Conservation (phyloP, 306 rosid species). For the Hippophae rhamnoides region DNA sequence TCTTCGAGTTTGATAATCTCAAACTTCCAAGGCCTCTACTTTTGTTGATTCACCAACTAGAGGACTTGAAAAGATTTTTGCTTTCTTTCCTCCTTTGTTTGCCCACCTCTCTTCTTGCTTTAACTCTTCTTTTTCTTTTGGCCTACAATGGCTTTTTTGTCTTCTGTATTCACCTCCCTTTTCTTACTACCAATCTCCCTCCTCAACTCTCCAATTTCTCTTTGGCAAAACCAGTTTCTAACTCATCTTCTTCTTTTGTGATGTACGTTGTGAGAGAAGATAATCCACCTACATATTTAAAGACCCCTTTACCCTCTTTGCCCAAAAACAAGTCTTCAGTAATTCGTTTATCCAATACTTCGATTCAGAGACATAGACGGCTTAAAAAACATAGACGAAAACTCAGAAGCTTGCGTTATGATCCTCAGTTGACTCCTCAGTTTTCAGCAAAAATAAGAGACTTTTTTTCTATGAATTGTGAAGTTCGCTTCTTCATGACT, state of each 20-base stretch:
- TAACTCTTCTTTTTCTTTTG: conserved; percentile 49
- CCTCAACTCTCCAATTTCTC: conserved; percentile 13
- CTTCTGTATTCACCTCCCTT: conserved; percentile 39
- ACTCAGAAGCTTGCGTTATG: conserved; percentile 26
- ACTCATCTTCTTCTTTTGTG: conserved; percentile 12
- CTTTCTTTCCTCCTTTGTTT: conserved; percentile 32
- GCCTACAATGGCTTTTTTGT: conserved; percentile 50
- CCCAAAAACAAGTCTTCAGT: conserved; percentile 14
- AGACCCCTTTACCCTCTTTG: conserved; percentile 20
- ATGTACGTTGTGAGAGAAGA: conserved; percentile 29
- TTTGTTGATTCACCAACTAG: conserved; percentile 20
- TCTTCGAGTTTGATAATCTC: background rate
- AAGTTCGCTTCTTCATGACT: conserved; percentile 70
- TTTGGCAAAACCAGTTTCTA: conserved; percentile 12
- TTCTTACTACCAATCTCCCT: conserved; percentile 12
- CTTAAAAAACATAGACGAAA: conserved; percentile 42
- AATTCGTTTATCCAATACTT: conserved; percentile 1
- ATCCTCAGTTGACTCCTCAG: conserved; percentile 7
- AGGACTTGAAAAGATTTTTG: conserved; percentile 26
- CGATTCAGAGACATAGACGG: conserved; percentile 16
- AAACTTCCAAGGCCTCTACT: conserved; percentile 12
- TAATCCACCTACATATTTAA: conserved; percentile 18
- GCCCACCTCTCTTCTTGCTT: conserved; percentile 46
- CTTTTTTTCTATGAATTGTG: conserved; percentile 46
- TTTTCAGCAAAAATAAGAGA: conserved; percentile 34